Evolutionary conservation across 2,329 filamentous ascomycete genomes (phyloP).

Genomic region (Sporothrix curviconia): DNA sequence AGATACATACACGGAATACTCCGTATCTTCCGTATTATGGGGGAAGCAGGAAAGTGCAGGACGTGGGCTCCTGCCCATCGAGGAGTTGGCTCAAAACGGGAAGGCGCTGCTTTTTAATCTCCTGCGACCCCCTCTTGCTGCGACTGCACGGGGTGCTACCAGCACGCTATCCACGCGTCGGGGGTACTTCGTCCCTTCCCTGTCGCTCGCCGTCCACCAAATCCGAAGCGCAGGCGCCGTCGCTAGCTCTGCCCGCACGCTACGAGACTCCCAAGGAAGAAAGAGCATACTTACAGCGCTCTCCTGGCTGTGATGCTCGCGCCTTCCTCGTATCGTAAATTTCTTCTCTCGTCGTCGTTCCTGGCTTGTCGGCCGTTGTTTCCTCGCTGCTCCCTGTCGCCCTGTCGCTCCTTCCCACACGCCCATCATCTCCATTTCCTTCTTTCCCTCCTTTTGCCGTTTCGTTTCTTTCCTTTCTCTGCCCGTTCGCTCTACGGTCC

Average conservation of each 20-base stretch:
- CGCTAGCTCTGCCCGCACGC: too few species aligned
- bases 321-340: background rate
- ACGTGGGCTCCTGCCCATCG: background rate
- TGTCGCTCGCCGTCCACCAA: conserved; percentile 5
- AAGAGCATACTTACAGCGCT: too few species aligned
- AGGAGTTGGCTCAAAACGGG: conserved; percentile 4
- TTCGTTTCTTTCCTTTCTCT: conserved; percentile 3
- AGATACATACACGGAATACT: too few species aligned
- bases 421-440: background rate
- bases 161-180: background rate
- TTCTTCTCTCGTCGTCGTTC: background rate
- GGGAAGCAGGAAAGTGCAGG: too few species aligned
- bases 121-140: conserved; percentile 7
- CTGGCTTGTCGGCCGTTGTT: background rate
- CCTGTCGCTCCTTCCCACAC: conserved; percentile 6
- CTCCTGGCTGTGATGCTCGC: background rate
- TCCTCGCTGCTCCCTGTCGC: background rate
- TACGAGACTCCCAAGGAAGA: too few species aligned
- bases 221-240: conserved; percentile 1
- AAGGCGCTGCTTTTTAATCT: conserved; percentile 10
- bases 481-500: background rate
- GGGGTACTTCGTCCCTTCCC: conserved; percentile 11
- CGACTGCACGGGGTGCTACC: background rate
- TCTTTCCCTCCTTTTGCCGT: background rate
- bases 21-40: too few species aligned